phyloP scores from a whole-genome alignment of 768 basidiomycete species.

The Boletus insuetus region DNA sequence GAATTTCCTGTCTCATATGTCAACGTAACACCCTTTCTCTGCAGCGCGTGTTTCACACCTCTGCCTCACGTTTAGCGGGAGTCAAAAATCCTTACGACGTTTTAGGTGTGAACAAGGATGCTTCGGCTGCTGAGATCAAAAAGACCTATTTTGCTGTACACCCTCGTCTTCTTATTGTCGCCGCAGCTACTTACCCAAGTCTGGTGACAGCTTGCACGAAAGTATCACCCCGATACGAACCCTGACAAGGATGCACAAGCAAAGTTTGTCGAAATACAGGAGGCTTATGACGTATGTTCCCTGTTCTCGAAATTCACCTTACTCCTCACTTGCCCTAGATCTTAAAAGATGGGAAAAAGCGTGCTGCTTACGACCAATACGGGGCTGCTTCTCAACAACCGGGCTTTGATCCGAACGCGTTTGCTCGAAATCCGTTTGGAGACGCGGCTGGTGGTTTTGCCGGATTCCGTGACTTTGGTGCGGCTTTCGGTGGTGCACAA shows the following conservation, averaged over 20 bases:
- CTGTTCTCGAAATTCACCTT: constrained; percentile 12
- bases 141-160: constrained; percentile 94
- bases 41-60: constrained; percentile 77
- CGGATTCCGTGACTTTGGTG: constrained; percentile 70
- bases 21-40: constrained; percentile 20
- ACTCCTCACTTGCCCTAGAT: constrained; percentile 48
- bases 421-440: constrained; percentile 53
- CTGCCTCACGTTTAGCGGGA: constrained; percentile 47
- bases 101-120: constrained; percentile 85
- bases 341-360: constrained; percentile 92
- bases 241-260: constrained; percentile 87
- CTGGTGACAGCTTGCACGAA: constrained; percentile 81
- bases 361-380: constrained; percentile 86
- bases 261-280: constrained; percentile 95
- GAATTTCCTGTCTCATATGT: constrained; percentile 5
- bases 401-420: constrained; percentile 91
- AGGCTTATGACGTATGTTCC: constrained; percentile 86
- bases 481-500: constrained; percentile 51
- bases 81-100: constrained; percentile 87
- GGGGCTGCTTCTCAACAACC: constrained; percentile 90
- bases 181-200: constrained; percentile 14
- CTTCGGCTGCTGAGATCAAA: constrained; percentile 87
- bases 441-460: constrained; percentile 57
- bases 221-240: constrained; percentile 98
- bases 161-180: constrained; percentile 6